Evolutionary conservation across 225 moss, liverwort and hornwort genomes (phyloP), one percentile per base, ranked within the genome.

Genomic region (Sphagnum contortum): DNA sequence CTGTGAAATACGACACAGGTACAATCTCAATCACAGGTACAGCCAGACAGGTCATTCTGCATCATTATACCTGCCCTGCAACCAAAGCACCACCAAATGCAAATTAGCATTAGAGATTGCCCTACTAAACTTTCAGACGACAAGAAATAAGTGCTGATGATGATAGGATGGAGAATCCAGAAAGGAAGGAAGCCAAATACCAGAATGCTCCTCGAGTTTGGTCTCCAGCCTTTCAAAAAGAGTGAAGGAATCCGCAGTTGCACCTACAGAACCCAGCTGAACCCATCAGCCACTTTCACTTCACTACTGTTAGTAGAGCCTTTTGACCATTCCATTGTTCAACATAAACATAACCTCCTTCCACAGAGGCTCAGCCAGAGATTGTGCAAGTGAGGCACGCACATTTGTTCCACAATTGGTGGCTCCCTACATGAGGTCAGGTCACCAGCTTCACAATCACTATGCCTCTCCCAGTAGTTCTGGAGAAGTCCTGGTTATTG

Each of bases 171-270:
- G 29, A 29, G 29, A 29, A 29, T 29, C 29, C 29, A 29, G 29
- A 63, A 59, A 64, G 9, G 0, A 45, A 59, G 65, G 50, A 60
- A 64, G 55, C 45, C 9, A 66, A 8, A 71, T 89, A 92, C 90
- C 92, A 71, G 88, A 90, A 72, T 96, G 88, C 74, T 92, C 92
- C 76, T 96, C 95, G 61, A 96, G 90, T 73, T 96, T 92, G 57
- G 68, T 83, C 76, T 96, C 87, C 61, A 92, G 80, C 59, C 96
- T 92, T 76, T 96, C 90, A 77, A 96, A 90, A 14, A 96, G 69
- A 56, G 96, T 90, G 71, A 96, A 92, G 46, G 88, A 96, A 72
- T 96, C 90, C 74, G 90, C 92, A 69, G 88, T 92, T 29, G 87
- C 92, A 84, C 96, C 90, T 92, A 81, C 72, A 66, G 62, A 70